phyloP scores from a whole-genome alignment of 305 asterid genomes.

The Salvia sclarea region DNA sequence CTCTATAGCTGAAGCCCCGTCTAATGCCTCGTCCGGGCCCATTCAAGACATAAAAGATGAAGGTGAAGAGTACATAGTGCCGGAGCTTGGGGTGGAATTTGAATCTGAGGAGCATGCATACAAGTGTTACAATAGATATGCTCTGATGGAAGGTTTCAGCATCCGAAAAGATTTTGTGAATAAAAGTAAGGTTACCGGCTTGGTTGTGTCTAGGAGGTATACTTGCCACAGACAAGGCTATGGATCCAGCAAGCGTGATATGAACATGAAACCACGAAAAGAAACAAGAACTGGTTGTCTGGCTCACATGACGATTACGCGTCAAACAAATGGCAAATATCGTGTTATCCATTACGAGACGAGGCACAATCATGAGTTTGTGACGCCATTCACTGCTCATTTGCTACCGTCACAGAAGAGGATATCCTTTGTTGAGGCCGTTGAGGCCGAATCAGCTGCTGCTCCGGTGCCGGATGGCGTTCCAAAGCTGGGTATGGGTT shows the following conservation, averaged over 20 bases:
- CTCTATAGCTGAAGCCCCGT: slow-evolving; percentile 37
- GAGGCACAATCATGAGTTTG: slow-evolving; percentile 62
- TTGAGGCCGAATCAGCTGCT: slow-evolving; percentile 45
- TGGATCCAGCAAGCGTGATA: slow-evolving; percentile 47
- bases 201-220: slow-evolving; percentile 62
- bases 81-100: slow-evolving; percentile 56
- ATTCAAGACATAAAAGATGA: slow-evolving; percentile 36
- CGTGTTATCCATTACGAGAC: slow-evolving; percentile 58
- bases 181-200: slow-evolving; percentile 56
- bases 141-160: slow-evolving; percentile 65
- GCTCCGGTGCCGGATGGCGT: slow-evolving; percentile 48
- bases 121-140: slow-evolving; percentile 56
- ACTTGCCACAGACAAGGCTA: slow-evolving; percentile 72
- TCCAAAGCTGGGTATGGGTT: slow-evolving; percentile 67
- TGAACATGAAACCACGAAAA: slow-evolving; percentile 42
- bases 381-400: slow-evolving; percentile 61
- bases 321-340: slow-evolving; percentile 56
- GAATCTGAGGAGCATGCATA: slow-evolving; percentile 61
- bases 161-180: slow-evolving; percentile 61
- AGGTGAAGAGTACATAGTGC: slow-evolving; percentile 42
- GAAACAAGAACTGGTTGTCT: slow-evolving; percentile 63
- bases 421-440: slow-evolving; percentile 64
- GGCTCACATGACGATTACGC: slow-evolving; percentile 66
- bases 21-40: slow-evolving; percentile 35
- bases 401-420: slow-evolving; percentile 65